Percentiles rank a stretch among this genome's conserved stretches.
These are phyloP conservation scores for Coemansia brasiliensis DNA, from an alignment of 192 early-diverging fungal species.

Conservation along the genomic window DNA sequence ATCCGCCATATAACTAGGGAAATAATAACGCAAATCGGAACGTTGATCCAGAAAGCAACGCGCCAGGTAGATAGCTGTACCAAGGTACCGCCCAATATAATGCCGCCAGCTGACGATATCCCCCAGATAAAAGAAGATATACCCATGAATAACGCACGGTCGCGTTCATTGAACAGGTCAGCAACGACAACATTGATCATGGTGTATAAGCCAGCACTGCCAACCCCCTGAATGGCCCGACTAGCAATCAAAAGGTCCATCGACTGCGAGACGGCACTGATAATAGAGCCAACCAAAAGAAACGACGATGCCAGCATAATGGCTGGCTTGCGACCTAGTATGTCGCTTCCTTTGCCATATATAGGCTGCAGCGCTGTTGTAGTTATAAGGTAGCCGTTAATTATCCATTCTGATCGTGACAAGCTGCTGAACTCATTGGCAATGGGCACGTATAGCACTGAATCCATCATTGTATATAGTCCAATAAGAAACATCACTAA, in stretches of 20 bases:
- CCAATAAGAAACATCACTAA: constrained; percentile 36
- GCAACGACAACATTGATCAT: constrained; percentile 68
- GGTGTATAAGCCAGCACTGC: constrained; percentile 63
- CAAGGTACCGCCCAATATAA: constrained; percentile 71
- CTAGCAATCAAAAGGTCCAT: constrained; percentile 62
- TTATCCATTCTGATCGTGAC: constrained; percentile 77
- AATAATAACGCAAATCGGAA: constrained; percentile 62
- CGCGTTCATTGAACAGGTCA: constrained; percentile 68
- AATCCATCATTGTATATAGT: constrained; percentile 67
- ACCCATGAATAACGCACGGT: constrained; percentile 75
- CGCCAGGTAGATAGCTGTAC: constrained; percentile 62
- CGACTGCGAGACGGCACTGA: constrained; percentile 37
- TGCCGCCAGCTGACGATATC: constrained; percentile 62
- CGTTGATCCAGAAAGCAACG: constrained; percentile 82
- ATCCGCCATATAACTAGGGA: constrained; percentile 60
- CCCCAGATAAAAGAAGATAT: constrained; percentile 59
- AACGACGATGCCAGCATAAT: constrained; percentile 34
- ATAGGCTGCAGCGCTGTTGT: constrained; percentile 70
- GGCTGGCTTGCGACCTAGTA: constrained; percentile 55
- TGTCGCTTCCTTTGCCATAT: constrained; percentile 84
- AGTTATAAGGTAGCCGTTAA: constrained; percentile 70
- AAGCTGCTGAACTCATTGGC: constrained; percentile 67
- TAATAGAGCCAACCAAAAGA: constrained; percentile 44
- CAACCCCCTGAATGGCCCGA: constrained; percentile 73
- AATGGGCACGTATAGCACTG: constrained; percentile 72